Evolutionary conservation across 1,284 basidiomycete genomes (phyloP), one percentile per base, ranked within the genome.

Genomic region (Trichosporon asahii): DNA sequence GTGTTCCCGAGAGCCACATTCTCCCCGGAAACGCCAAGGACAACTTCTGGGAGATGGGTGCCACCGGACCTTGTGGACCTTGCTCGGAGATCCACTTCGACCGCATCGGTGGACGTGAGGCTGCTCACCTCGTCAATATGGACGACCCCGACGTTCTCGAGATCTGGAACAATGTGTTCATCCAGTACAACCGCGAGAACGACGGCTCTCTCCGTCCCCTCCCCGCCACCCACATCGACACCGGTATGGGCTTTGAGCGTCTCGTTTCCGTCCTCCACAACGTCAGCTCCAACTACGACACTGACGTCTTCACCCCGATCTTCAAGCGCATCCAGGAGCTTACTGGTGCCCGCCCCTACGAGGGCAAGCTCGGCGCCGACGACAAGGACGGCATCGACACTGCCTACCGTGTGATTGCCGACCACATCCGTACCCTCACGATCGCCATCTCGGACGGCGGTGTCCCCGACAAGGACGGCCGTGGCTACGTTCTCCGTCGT

Each of bases 21-120:
- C 86, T 99, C 68, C 93, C 95, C 14, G 95, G 95, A 66, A 93
- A 93, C 79, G 92, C 94, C 7, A 97, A 97, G 83, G 95, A 98
- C 85, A 99, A 99, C 85, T 99, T 99, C 83, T 99, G 96, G 96
- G 95, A 99, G 84, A 99, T 99, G 96, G 96, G 96, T 73, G 90
- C 94, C 2, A 98, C 95, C 31, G 96, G 96, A 9, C 96, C 96
- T 11, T 99, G 96, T 77, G 96, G 96, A 21, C 97, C 96, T 53
- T 99, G 95, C 87, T 94, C 94, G 78, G 96, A 99, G 84, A 92
- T 99, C 75, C 96, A 99, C 85, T 97, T 89, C 79, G 96, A 99
- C 84, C 90, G 95, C 61, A 94, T 99, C 77, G 96, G 96, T 60
- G 79, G 79, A 14, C 89, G 96, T 66, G 93, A 98, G 79, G 96